Base-by-base conservation (phyloP, 225 moss, liverwort and hornwort genomes). In the Takakia lepidozioides region DNA sequence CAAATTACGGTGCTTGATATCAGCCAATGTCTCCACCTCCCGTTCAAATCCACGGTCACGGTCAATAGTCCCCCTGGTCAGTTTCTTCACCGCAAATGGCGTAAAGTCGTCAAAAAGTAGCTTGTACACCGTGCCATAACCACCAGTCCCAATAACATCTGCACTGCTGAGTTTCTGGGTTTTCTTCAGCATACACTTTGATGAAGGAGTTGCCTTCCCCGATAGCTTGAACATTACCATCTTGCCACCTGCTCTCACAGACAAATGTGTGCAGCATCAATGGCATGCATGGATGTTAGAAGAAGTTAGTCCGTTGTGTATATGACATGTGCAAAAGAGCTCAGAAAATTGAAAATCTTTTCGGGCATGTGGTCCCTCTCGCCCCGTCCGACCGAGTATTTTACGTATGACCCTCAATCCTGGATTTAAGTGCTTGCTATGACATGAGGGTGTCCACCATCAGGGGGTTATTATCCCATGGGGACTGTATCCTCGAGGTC, bases 71-170 rank as follows among this genome's bases (percentile, higher is more conserved):
- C 57, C 73, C 43, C 81, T 74, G 29, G 63, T 72, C 58, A 92
- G 57, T 55, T 85, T 86, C 54, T 93, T 93, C 8, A 93, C 88
- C 36, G 93, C 93, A 64, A 89, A 65, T 57, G 70, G 81, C 48
- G 67, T 71, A n/a, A 76, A 57, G 34, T 89, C 76, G 61, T 86
- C 79, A 73, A 93, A 61, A 9, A 84, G 70, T 51, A 89, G 83
- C 30, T 78, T 83, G 46, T 86, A 89, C 14, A 93, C 93, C 19
- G 81, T 86, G 40, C 93, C 93, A 40, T 81, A 93, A 34, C 93
- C 93, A 57, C 93, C 93, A 13, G 41, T 76, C 35, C 93, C 93
- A 20, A 93, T 89, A 51, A 93, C 42, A 50, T 93, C 83, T 10
- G 75, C 70, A 45, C 74, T 64, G 35, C 78, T 77, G 25, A 92